Base-by-base conservation (phyloP, 352 stramenopile species). In the Globisporangium radiosum region DNA sequence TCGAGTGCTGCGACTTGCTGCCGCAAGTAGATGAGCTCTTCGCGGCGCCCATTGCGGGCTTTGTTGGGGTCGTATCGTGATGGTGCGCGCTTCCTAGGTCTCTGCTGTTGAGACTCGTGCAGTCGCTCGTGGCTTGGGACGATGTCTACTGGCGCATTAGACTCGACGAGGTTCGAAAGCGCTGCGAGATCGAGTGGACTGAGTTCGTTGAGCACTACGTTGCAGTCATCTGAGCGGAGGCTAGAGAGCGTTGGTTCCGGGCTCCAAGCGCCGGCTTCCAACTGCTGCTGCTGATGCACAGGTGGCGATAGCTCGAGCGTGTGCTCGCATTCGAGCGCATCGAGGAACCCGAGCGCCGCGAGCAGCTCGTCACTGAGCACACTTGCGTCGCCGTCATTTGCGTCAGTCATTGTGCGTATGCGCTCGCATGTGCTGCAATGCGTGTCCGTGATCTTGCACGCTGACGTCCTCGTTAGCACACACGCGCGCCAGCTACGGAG, bases 21-120 rank as follows among this genome's bases (percentile, higher is more conserved):
- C 45, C 68, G 68, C 42, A 75, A 56, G 44, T 75, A 67, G 36
- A 66, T 43, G 58, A 75, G 54, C 59, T 75, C 68, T 13, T 72
- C 58, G 38, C 69, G 68, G 17, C 58, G 50, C 0, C 38, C 61
- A 55, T 72, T 54, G 38, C 64, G 60, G 48, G 64, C 56, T 42
- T 56, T 57, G 57, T 68, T 68, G 5, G 62, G 45, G 45, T 49
- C 15, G 13, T 15, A 49, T 25, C 45, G 13, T 49, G 40, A 13
- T 49, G 37, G 15, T n/a, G 7, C 44, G 40, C 53, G 43, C 25
- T 51, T 58, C 2, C 4, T 58, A 13, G 39, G 10, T 10, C 17
- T 17, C 14, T 47, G 8, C 52, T 47, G 37, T 13, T 44, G 40
- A 44, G 40, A 7, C 7, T 44, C 11, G 40, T 44, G 40, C 40